Evolutionary conservation across 2,329 filamentous ascomycete species (phyloP).

Genomic region (Lizonia empirigonia): DNA sequence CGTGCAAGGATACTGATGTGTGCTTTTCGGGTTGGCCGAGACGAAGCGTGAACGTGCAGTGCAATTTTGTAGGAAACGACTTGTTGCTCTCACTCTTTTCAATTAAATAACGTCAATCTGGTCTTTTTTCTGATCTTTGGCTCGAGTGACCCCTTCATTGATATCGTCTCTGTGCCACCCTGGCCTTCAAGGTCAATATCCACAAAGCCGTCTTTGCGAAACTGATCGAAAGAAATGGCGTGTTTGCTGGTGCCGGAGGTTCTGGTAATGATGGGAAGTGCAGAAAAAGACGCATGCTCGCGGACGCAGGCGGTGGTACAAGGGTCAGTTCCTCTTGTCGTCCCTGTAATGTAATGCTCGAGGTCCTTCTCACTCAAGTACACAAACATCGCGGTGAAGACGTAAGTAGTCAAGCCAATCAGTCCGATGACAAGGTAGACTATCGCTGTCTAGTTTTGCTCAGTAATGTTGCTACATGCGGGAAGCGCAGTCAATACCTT

Average conservation of each 20-base stretch:
- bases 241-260: not conserved
- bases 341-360: constrained; percentile 21
- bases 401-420: constrained; percentile 32
- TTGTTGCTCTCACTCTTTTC: too few species aligned
- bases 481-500: constrained; percentile 18
- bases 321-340: not conserved
- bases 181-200: constrained; percentile 7
- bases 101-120: constrained; percentile 10
- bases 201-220: constrained; percentile 5
- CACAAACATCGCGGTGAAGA: constrained; percentile 32
- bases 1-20: not conserved
- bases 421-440: constrained; percentile 29
- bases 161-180: not conserved
- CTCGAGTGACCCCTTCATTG: not conserved
- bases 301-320: not conserved
- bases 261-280: not conserved
- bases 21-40: constrained; percentile 1
- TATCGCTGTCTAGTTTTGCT: constrained; percentile 29
- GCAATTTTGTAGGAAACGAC: too few species aligned
- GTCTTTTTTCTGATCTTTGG: constrained; percentile 4
- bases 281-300: not conserved
- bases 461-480: not conserved
- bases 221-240: constrained; percentile 3
- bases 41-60: too few species aligned
- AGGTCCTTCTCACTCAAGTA: constrained; percentile 35